Evolutionary conservation across 2,329 filamentous ascomycete species (phyloP).

Genomic region (Pseudohalonectria lignicola): DNA sequence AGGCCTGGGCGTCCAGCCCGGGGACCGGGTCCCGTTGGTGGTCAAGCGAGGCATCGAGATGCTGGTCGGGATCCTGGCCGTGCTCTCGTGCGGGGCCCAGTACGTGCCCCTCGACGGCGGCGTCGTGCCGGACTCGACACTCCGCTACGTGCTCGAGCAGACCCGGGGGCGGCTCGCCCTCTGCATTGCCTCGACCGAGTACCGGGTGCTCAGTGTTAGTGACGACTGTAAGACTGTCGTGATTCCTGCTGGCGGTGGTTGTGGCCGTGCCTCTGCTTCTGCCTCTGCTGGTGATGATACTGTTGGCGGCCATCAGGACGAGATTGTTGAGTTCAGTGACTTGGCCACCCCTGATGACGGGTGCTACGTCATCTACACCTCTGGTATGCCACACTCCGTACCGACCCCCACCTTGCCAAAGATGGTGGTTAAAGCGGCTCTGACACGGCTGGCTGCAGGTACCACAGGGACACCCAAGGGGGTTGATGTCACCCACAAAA

Average conservation of each 20-base stretch:
- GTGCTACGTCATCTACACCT: constrained; percentile 43
- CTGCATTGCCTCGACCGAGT: constrained; percentile 22
- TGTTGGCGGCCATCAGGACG: background rate
- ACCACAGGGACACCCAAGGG: constrained; percentile 34
- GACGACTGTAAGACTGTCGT: background rate
- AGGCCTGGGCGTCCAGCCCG: constrained; percentile 5
- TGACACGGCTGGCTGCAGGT: too few relatives aligned
- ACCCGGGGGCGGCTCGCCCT: constrained; percentile 30
- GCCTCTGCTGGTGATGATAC: background rate
- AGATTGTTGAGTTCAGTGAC: constrained; percentile 2
- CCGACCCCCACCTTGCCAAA: too few relatives aligned
- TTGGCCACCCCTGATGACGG: constrained; percentile 18
- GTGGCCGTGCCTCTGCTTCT: too few relatives aligned
- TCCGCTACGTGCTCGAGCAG: constrained; percentile 37
- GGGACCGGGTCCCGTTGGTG: constrained; percentile 41
- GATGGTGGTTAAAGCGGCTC: too few relatives aligned
- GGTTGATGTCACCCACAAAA: constrained; percentile 3
- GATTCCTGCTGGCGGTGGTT: constrained; percentile 1
- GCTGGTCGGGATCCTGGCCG: constrained; percentile 43
- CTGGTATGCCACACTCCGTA: too few relatives aligned
- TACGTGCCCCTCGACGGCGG: constrained; percentile 50
- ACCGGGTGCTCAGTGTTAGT: constrained; percentile 3
- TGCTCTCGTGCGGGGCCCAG: constrained; percentile 45
- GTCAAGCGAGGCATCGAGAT: constrained; percentile 43
- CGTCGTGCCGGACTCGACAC: constrained; percentile 33